Evolutionary conservation across 2,329 filamentous ascomycete species (phyloP).

Genomic region (Hypoxylon sp.): DNA sequence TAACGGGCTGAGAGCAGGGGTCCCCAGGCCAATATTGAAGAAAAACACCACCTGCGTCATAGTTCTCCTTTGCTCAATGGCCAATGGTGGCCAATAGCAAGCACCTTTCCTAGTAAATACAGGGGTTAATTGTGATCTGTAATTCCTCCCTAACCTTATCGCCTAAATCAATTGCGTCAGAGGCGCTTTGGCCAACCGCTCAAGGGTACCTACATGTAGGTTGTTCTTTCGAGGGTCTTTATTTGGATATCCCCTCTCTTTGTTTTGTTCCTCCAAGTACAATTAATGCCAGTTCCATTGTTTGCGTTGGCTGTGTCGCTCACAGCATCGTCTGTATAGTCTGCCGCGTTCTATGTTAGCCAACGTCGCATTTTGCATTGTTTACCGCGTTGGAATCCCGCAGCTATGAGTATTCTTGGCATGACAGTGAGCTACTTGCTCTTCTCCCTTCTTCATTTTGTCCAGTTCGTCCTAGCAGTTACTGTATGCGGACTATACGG

Average conservation of each 20-base stretch:
- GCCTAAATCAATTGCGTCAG: conserved; percentile 35
- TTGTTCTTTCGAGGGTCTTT: neutral
- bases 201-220: neutral
- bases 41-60: conserved; percentile 15
- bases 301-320: neutral
- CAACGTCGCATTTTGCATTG: conserved; percentile 12
- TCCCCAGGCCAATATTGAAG: conserved; percentile 3
- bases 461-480: conserved; percentile 82
- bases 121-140: conserved; percentile 18
- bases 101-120: conserved; percentile 13
- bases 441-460: conserved; percentile 77
- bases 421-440: conserved; percentile 65
- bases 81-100: conserved; percentile 32
- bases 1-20: neutral
- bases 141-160: conserved; percentile 21
- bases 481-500: conserved; percentile 86
- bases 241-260: neutral
- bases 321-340: conserved; percentile 3
- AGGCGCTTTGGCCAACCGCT: conserved; percentile 17
- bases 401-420: conserved; percentile 62
- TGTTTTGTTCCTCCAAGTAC: neutral
- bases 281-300: neutral
- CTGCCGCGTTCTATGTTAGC: neutral
- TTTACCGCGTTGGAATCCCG: neutral
- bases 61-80: neutral